A percentile compares a stretch with the other conserved stretches of the same genome.
Conservation (phyloP, 2,329 filamentous ascomycete genomes). For the Aspergillus sp. region DNA sequence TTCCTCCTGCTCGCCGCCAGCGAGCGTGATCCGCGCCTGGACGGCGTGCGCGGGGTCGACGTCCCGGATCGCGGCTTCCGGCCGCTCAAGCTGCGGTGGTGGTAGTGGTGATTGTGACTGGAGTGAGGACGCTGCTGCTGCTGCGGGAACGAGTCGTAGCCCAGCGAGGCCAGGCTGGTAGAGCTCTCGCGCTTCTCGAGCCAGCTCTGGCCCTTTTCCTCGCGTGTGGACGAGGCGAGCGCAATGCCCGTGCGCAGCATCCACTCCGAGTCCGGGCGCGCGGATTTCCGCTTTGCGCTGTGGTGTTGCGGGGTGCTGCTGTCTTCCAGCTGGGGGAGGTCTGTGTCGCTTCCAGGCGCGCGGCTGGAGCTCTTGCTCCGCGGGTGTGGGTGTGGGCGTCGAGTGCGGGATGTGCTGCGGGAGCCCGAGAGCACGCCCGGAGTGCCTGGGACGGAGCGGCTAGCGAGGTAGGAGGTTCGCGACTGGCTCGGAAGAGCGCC, state of each 20-base stretch:
- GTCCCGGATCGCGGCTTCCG: constrained; percentile 24
- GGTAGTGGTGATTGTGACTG: no score
- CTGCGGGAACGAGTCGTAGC: constrained; percentile 21
- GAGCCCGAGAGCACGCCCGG: constrained; percentile 36
- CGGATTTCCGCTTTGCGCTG: neutral
- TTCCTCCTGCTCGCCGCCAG: constrained; percentile 22
- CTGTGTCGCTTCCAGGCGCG: constrained; percentile 27
- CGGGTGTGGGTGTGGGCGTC: constrained; percentile 22
- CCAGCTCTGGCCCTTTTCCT: constrained; percentile 56
- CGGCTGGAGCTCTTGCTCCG: constrained; percentile 28
- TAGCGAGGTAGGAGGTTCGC: constrained; percentile 31
- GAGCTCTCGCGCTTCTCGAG: constrained; percentile 47
- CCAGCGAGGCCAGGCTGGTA: constrained; percentile 41
- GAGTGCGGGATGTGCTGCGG: constrained; percentile 29
- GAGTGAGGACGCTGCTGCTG: no score
- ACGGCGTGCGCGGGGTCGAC: constrained; percentile 27
- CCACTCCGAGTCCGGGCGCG: constrained; percentile 44
- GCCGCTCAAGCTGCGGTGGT: constrained; percentile 15
- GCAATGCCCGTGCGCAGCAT: constrained; percentile 49
- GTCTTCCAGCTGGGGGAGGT: constrained; percentile 20
- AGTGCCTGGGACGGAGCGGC: constrained; percentile 33
- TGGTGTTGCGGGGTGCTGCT: constrained; percentile 16
- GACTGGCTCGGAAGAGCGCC: constrained; percentile 9
- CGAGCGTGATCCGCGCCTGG: constrained; percentile 25
- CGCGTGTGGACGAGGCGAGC: constrained; percentile 47